Conservation (phyloP, 139 green algal genomes). For the Eudorina sp. region DNA sequence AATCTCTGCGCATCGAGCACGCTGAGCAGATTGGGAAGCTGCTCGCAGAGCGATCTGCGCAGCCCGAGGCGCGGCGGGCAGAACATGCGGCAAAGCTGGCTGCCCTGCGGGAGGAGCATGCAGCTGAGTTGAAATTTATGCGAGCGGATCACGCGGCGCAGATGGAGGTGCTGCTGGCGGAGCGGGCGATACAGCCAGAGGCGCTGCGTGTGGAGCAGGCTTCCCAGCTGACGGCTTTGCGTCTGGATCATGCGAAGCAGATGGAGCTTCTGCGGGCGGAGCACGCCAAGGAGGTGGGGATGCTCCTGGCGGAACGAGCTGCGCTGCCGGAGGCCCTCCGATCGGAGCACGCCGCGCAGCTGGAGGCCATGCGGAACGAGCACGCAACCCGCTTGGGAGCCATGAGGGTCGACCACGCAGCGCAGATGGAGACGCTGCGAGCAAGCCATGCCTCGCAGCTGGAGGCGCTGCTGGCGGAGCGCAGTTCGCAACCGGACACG, state of each 20-base stretch:
- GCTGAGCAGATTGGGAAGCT: neutral
- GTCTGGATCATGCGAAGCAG: neutral
- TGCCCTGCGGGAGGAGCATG: neutral
- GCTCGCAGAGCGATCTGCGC: neutral
- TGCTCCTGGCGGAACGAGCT: neutral
- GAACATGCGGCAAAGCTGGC: neutral
- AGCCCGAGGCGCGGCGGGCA: neutral
- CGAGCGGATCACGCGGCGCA: neutral
- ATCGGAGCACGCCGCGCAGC: neutral
- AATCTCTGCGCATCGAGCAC: neutral
- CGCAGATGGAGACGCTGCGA: conserved; percentile 16
- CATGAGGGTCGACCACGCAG: neutral
- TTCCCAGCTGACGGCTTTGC: neutral
- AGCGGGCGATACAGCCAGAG: neutral
- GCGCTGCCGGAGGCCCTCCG: neutral
- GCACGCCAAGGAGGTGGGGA: neutral
- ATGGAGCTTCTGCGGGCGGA: neutral
- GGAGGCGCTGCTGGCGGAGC: neutral
- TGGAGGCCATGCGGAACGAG: neutral
- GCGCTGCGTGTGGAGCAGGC: neutral
- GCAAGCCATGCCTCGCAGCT: neutral
- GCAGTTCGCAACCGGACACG: neutral
- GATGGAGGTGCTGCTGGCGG: conserved; percentile 12
- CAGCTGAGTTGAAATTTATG: neutral
- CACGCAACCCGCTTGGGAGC: neutral